phyloP scores from a whole-genome alignment of 2,329 filamentous ascomycete species.

The Cercospora brassicicola region DNA sequence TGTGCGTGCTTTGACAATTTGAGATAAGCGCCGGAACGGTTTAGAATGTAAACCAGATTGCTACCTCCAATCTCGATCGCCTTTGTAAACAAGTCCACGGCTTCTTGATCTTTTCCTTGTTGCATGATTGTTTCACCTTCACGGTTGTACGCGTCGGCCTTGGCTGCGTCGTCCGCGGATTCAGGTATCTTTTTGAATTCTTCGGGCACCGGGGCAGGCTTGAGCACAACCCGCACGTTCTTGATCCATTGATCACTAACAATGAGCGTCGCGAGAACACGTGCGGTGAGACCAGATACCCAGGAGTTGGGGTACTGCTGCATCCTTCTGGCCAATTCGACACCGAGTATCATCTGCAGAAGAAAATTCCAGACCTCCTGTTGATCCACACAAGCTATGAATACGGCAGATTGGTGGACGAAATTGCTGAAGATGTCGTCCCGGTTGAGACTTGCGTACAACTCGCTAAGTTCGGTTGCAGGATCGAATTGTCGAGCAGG shows the following conservation, averaged over 20 bases:
- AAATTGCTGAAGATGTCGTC: neutral
- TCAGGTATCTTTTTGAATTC: neutral
- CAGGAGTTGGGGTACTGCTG: neutral
- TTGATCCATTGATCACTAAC: neutral
- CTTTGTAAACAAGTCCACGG: neutral
- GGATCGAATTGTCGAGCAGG: neutral
- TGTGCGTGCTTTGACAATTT: neutral
- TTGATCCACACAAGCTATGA: neutral
- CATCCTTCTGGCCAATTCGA: neutral
- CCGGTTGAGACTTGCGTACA: conserved; percentile 1
- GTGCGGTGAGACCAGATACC: neutral
- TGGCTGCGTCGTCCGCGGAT: neutral
- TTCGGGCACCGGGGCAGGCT: neutral
- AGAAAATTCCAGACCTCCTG: neutral
- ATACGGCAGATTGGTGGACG: neutral
- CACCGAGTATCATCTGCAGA: neutral
- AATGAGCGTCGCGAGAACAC: neutral
- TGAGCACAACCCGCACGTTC: neutral
- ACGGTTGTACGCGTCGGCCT: neutral
- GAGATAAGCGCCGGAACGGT: neutral
- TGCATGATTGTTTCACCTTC: neutral
- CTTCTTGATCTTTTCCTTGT: neutral
- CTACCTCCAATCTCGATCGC: neutral
- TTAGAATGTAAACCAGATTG: neutral
- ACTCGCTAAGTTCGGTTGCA: conserved; percentile 1